Base-by-base conservation (phyloP, 495 filamentous ascomycete genomes). In the Bacidia gigantensis region DNA sequence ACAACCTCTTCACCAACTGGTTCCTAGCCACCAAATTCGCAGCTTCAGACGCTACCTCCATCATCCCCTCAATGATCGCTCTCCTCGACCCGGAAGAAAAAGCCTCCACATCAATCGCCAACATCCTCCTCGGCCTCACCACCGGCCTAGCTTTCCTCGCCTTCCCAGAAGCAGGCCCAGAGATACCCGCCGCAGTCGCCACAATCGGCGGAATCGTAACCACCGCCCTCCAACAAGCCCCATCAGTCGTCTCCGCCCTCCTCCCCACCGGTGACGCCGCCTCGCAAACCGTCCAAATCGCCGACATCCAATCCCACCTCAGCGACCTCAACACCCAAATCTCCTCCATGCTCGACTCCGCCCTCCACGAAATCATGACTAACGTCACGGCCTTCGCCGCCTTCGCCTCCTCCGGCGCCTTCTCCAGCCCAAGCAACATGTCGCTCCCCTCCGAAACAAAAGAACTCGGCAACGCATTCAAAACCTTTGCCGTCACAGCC, bases 1-100 rank as follows among this genome's bases (percentile, higher is more conserved):
- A 51, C 24, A 51, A 41, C 20, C 41, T 38, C 35, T 51, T 51
- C 26, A 26, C 26, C 22, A 51, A 51, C 22, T 51, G 32, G 49
- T 51, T 40, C n/a, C 20, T 26, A 21, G 49, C 49, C n/a, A 38
- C 26, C 14, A 20, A 51, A 42, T 51, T 51, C 20, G 49, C 49
- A 17, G 41, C 18, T 1, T 23, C 29, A 3, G 17, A 41, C 17
- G 12, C 49, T 14, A 40, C 49, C 5, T n/a, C 25, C 26, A 14
- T 26, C 22, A 25, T 51, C 12, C 49, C 49, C 32, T 42, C 29
- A 11, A 51, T 51, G 9, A 42, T 51, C 49, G 18, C 35, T 10
- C 21, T 26, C 26, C 29, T 51, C 26, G 49, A 51, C 18, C 49
- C 49, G 2, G 29, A 41, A 2, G 25, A 17, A 14, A 20, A 40